phyloP scores from a whole-genome alignment of 2,329 filamentous ascomycete species.

The Cadophora gregata region DNA sequence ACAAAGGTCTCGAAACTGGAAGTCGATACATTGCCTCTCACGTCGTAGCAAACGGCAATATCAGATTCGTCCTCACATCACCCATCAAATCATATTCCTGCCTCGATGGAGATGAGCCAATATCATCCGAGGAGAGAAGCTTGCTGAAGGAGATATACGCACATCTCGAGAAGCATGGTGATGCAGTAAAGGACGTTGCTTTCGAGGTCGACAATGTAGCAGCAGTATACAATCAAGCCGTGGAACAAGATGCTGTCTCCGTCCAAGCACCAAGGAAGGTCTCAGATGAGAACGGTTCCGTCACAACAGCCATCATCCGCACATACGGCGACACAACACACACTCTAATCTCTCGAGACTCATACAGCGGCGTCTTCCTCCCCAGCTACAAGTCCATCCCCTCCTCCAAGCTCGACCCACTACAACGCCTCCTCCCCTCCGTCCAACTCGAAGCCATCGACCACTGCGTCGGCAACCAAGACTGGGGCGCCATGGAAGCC shows the following conservation, averaged over 20 bases:
- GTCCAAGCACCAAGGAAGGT: conserved; percentile 64
- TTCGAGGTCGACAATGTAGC: conserved; percentile 93
- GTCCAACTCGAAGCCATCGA: conserved; percentile 80
- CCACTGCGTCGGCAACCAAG: conserved; percentile 97
- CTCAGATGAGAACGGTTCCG: conserved; percentile 66
- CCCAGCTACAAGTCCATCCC: conserved; percentile 74
- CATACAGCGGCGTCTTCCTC: conserved; percentile 79
- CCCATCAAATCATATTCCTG: conserved; percentile 69
- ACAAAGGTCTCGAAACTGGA: conserved; percentile 87
- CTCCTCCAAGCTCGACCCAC: conserved; percentile 45
- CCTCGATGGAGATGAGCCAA: conserved; percentile 64
- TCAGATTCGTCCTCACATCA: conserved; percentile 85
- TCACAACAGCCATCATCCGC: conserved; percentile 79
- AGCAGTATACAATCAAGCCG: conserved; percentile 77
- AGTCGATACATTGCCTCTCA: conserved; percentile 82
- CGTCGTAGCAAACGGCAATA: conserved; percentile 77
- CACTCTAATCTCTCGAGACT: conserved; percentile 77
- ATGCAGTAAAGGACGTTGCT: conserved; percentile 93
- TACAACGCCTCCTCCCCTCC: conserved; percentile 57
- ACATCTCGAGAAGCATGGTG: conserved; percentile 86
- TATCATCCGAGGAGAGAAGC: conserved; percentile 65
- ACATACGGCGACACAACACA: conserved; percentile 97
- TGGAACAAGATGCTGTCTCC: conserved; percentile 66
- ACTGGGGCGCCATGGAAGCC: conserved; percentile 84
- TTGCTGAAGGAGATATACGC: conserved; percentile 77